Evolutionary conservation across 2,329 filamentous ascomycete genomes (phyloP), one percentile per base, ranked within the genome.

Genomic region (Penicillium sp.): DNA sequence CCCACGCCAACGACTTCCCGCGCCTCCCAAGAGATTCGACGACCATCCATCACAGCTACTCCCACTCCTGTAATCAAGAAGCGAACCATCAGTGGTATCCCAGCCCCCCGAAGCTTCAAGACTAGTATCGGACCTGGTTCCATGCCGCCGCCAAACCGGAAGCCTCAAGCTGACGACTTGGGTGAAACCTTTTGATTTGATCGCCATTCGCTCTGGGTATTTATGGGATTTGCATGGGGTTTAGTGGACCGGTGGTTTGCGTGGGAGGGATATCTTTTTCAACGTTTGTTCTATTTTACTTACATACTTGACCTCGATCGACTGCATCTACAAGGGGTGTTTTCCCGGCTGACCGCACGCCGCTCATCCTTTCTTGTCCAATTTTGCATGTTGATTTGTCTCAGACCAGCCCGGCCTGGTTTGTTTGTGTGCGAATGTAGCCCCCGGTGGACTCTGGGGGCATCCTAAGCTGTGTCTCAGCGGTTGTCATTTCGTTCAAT

Each of bases 171-270:
- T 64, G 80, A 74, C 68, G 79, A 81, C 53, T 72, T 82, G 42
- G 82, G 82, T 39, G 81, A 84, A 70, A 82, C 80, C n/a, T 84
- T 79, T 68, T 84, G 73, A 71, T 47, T 44, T 38, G 18, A 46
- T 48, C 34, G 26, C 35, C 26, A 32, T 35, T 23, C 23, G 23
- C 23, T 23, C 23, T 23, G 23, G 14, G 7, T 51, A 35, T 27
- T 45, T 40, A 36, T 49, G 36, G 26, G 19, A 11, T 26, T 27
- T 34, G 19, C n/a, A 13, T 36, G 19, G 42, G 42, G 14, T 27
- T 45, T n/a, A 43, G 43, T 29, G 35, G 38, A 26, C 10, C n/a
- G 34, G n/a, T 54, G 34, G 11, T 32, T 49, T 29, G 41, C 39
- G 23, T n/a, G 34, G 11, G 14, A 41, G 14, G 34, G 40, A 8